phyloP scores from a whole-genome alignment of 495 filamentous ascomycete genomes.

The Penicillium taxi region DNA sequence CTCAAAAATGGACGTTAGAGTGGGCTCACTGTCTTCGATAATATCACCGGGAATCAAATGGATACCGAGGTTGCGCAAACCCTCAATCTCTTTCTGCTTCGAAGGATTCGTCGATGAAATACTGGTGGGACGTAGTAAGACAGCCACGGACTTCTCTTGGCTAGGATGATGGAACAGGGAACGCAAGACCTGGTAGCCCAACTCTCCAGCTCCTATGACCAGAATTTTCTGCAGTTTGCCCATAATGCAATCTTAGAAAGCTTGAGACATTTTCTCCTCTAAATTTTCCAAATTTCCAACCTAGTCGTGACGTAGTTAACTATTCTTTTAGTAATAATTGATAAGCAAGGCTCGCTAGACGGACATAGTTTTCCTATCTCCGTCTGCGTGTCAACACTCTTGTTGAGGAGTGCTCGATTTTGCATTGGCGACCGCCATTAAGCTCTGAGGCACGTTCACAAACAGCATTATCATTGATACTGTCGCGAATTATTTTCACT shows the following conservation, averaged over 20 bases:
- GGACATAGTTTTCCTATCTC: no score
- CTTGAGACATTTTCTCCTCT: no score
- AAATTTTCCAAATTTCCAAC: no score
- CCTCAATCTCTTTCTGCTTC: conserved; percentile 19
- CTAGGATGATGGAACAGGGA: conserved; percentile 37
- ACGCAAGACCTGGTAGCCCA: conserved; percentile 47
- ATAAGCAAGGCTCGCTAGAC: no score
- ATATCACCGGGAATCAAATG: conserved; percentile 42
- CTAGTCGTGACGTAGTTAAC: no score
- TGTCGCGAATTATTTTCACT: conserved; percentile 4
- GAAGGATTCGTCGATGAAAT: conserved; percentile 25
- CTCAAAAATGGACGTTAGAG: conserved; percentile 38
- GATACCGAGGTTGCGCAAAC: conserved; percentile 28
- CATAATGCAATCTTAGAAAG: no score
- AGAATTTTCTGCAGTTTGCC: conserved; percentile 46
- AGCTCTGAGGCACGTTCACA: conserved; percentile 9
- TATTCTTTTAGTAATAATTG: no score
- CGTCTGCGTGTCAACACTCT: no score
- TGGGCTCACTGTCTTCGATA: conserved; percentile 19
- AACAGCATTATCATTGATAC: conserved; percentile 5
- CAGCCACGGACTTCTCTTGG: conserved; percentile 25
- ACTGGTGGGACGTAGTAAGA: conserved; percentile 43
- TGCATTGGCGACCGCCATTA: conserved; percentile 4
- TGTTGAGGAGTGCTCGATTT: conserved; percentile 9
- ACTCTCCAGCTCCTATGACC: conserved; percentile 54